Conservation (phyloP, 176 grass and related monocot species). For the Cymbopogon citratus region DNA sequence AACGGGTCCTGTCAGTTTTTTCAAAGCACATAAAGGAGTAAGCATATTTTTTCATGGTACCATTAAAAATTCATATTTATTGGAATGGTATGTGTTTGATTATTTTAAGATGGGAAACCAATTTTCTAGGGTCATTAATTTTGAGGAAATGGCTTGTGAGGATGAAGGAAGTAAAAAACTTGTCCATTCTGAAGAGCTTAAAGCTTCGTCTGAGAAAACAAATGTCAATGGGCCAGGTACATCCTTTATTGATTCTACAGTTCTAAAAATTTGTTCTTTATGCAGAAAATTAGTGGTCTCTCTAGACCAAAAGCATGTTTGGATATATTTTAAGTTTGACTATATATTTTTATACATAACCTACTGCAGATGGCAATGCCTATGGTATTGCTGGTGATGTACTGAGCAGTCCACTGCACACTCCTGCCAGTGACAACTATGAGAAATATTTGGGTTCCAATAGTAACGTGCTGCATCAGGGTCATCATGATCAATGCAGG, state of each 20-base stretch:
- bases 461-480: not conserved
- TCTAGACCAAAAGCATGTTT: not conserved
- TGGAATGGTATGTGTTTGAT: not conserved
- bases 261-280: not conserved
- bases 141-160: not conserved
- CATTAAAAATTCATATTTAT: not conserved
- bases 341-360: not conserved
- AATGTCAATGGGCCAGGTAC: not conserved
- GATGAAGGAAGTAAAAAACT: not conserved
- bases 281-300: not conserved
- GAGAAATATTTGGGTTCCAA: not conserved
- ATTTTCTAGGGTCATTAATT: conserved; percentile 14
- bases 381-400: not conserved
- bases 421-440: not conserved
- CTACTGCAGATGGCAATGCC: conserved; percentile 10
- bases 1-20: not conserved
- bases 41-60: not conserved
- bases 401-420: not conserved
- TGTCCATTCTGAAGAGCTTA: not conserved
- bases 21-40: conserved; percentile 5
- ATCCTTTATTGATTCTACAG: not conserved
- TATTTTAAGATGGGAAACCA: not conserved
- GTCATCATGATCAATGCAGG: not conserved
- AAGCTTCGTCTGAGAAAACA: not conserved
- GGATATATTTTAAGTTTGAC: not conserved